phyloP scores from a whole-genome alignment of 1,284 basidiomycete genomes.

The Flammula alnicola region DNA sequence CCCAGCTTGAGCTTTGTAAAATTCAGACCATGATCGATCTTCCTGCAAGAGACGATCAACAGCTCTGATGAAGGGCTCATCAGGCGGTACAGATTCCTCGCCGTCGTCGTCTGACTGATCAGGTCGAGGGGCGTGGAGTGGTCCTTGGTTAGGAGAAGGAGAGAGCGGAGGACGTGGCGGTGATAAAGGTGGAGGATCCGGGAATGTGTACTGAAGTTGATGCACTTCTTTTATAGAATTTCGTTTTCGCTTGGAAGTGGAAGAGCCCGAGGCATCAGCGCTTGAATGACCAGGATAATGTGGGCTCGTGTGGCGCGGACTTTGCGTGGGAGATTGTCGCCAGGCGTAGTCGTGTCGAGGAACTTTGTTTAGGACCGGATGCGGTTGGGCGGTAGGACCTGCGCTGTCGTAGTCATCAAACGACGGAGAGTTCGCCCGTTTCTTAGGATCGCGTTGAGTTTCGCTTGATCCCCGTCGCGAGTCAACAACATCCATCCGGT shows the following conservation, averaged over 20 bases:
- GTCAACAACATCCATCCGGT: constrained; percentile 22
- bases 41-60: constrained; percentile 45
- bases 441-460: constrained; percentile 20
- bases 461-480: neutral
- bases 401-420: constrained; percentile 27
- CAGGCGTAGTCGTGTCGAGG: constrained; percentile 19
- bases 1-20: constrained; percentile 43
- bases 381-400: constrained; percentile 3
- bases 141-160: constrained; percentile 16
- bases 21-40: constrained; percentile 43
- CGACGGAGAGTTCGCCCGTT: constrained; percentile 28
- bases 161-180: constrained; percentile 13
- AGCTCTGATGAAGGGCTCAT: constrained; percentile 41
- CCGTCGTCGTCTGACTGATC: constrained; percentile 29
- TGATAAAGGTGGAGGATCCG: constrained; percentile 3
- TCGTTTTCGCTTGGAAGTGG: constrained; percentile 3
- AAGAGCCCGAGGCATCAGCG: neutral
- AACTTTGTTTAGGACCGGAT: constrained; percentile 15
- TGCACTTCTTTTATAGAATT: neutral
- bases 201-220: constrained; percentile 3
- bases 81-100: constrained; percentile 22
- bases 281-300: constrained; percentile 5
- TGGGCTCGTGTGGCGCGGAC: constrained; percentile 16
- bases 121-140: constrained; percentile 9
- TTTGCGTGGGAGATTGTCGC: constrained; percentile 15